A percentile compares a stretch with the other conserved stretches of the same genome.
Conservation (phyloP, 805 yeast species). For the Ascoidea asiatica region DNA sequence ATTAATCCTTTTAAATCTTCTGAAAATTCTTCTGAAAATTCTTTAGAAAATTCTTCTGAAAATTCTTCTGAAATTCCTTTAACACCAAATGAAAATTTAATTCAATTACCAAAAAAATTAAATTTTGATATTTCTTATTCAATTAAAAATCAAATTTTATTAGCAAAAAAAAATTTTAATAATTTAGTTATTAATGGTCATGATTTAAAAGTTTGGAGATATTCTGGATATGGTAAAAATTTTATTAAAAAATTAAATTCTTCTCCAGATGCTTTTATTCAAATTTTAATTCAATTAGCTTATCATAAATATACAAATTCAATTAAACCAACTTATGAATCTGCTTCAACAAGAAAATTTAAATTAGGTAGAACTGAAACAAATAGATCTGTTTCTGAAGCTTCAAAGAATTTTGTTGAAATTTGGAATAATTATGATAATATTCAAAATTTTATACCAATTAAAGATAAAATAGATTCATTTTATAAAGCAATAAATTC, state of each 20-base stretch:
- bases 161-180: conserved; percentile 44
- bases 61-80: conserved; percentile 12
- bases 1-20: conserved; percentile 11
- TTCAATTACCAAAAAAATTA: conserved; percentile 18
- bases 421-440: conserved; percentile 52
- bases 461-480: conserved; percentile 44
- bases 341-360: conserved; percentile 86
- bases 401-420: conserved; percentile 55
- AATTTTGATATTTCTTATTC: conserved; percentile 46
- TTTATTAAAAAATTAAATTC: conserved; percentile 71
- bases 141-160: conserved; percentile 34
- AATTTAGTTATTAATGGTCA: conserved; percentile 36
- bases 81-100: too few species aligned
- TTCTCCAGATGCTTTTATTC: conserved; percentile 90
- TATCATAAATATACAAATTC: conserved; percentile 73
- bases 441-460: conserved; percentile 14
- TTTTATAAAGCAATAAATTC: conserved; percentile 61
- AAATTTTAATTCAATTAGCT: conserved; percentile 83
- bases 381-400: conserved; percentile 70
- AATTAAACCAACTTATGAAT: conserved; percentile 84
- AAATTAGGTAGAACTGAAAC: conserved; percentile 92
- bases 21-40: conserved; percentile 13
- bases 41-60: conserved; percentile 7
- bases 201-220: conserved; percentile 68
- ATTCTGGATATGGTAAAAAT: conserved; percentile 75